Percentiles rank a stretch among this genome's conserved stretches.
Conservation (phyloP, 176 grass and related monocot genomes). For the Cymbopogon citratus region DNA sequence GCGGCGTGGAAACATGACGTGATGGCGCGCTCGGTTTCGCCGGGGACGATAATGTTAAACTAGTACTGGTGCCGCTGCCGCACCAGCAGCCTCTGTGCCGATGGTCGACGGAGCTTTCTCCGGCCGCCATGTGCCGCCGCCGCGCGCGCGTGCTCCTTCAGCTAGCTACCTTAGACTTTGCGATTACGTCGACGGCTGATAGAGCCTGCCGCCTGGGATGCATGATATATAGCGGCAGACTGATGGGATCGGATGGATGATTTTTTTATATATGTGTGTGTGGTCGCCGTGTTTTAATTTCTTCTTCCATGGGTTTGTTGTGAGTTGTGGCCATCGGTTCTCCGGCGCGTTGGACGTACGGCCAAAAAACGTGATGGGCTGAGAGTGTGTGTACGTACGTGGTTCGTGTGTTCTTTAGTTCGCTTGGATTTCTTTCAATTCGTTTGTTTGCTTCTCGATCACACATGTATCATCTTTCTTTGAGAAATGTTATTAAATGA, state of each 20-base stretch:
- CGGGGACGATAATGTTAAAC: constrained; percentile 42
- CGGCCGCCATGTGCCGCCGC: background rate
- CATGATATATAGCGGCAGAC: background rate
- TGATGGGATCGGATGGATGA: background rate
- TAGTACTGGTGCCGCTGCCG: background rate
- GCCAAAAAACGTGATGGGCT: background rate
- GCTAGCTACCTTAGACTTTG: background rate
- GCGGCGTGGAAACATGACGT: constrained; percentile 31
- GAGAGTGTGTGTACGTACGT: background rate
- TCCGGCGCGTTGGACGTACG: background rate
- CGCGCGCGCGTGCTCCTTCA: too few relatives aligned
- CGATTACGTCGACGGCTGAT: background rate
- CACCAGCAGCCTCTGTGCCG: background rate
- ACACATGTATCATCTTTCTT: too few relatives aligned
- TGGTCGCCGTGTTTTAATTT: background rate
- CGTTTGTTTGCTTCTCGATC: too few relatives aligned
- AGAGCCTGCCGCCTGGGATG: background rate
- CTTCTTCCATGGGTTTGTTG: background rate
- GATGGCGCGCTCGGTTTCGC: constrained; percentile 31
- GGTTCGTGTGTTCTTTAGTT: background rate
- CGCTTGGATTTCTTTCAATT: background rate
- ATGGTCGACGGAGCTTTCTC: constrained; percentile 13
- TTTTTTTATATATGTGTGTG: background rate
- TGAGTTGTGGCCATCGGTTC: background rate
- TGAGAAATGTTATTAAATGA: too few relatives aligned